Percentiles rank a stretch among this genome's conserved stretches.
Evolutionary conservation across 2,329 filamentous ascomycete species (phyloP).

Genomic region (Venturia pyrina): DNA sequence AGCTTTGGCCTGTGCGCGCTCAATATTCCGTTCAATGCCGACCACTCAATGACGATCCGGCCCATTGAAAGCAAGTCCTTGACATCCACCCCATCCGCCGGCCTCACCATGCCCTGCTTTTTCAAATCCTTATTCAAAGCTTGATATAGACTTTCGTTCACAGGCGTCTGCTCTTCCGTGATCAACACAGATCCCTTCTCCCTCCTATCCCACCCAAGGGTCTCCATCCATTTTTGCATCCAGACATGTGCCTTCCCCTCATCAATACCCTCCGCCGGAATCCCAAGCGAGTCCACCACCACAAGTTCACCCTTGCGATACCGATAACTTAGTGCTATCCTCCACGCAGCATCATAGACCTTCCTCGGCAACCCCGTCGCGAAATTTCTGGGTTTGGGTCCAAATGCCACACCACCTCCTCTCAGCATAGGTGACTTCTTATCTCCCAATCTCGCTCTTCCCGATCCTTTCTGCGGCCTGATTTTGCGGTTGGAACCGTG

Average conservation of each 20-base stretch:
- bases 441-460: slow-evolving; percentile 67
- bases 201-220: slow-evolving; percentile 26
- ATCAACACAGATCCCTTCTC: slow-evolving; percentile 1
- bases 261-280: slow-evolving; percentile 21
- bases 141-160: slow-evolving; percentile 48
- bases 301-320: slow-evolving; percentile 81
- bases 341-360: slow-evolving; percentile 91
- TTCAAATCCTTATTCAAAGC: slow-evolving; percentile 31
- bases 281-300: slow-evolving; percentile 57
- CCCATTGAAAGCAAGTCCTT: slow-evolving; percentile 85
- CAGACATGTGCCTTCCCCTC: slow-evolving; percentile 17
- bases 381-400: slow-evolving; percentile 90
- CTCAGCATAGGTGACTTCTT: slow-evolving; percentile 71
- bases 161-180: slow-evolving; percentile 57
- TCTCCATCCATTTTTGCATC: slow-evolving; percentile 31
- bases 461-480: slow-evolving; percentile 76
- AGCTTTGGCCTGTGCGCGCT: slow-evolving; percentile 40
- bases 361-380: slow-evolving; percentile 73
- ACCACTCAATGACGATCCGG: slow-evolving; percentile 76
- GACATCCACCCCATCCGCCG: slow-evolving; percentile 76
- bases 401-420: slow-evolving; percentile 81
- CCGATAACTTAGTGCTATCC: slow-evolving; percentile 85
- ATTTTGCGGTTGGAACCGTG: slow-evolving; percentile 76
- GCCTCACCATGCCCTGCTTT: slow-evolving; percentile 54
- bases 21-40: slow-evolving; percentile 67